phyloP scores from a whole-genome alignment of 2,329 filamentous ascomycete genomes.

The Ascomycota sp. region DNA sequence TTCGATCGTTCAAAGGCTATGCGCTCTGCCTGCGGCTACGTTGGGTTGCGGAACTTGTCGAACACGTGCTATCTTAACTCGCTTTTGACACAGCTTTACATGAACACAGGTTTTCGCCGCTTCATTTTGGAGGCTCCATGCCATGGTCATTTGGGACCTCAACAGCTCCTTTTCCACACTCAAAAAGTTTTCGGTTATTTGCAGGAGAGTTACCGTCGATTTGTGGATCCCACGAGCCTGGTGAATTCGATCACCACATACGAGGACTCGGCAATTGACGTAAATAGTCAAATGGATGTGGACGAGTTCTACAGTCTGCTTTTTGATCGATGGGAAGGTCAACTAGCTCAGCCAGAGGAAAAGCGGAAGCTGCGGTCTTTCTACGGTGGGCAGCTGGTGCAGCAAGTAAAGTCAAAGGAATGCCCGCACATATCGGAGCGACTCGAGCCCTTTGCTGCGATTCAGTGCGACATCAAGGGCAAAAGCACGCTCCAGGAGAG shows the following conservation, averaged over 20 bases:
- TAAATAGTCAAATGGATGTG: conserved; percentile 86
- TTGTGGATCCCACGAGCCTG: conserved; percentile 48
- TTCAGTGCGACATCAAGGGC: conserved; percentile 90
- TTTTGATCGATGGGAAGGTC: conserved; percentile 74
- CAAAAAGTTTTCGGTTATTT: conserved; percentile 65
- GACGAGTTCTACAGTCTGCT: conserved; percentile 93
- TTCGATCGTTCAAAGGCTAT: conserved; percentile 47
- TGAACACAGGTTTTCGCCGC: conserved; percentile 70
- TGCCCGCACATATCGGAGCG: conserved; percentile 84
- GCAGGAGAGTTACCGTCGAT: conserved; percentile 59
- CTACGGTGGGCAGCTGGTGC: conserved; percentile 76
- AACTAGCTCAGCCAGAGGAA: conserved; percentile 43
- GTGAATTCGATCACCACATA: conserved; percentile 61
- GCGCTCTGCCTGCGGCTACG: conserved; percentile 58
- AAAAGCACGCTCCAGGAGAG: conserved; percentile 69
- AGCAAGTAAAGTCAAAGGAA: conserved; percentile 87
- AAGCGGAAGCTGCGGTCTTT: conserved; percentile 59
- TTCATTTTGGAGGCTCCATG: conserved; percentile 54
- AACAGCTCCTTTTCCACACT: conserved; percentile 52
- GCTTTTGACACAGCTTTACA: conserved; percentile 79
- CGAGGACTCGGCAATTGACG: conserved; percentile 63
- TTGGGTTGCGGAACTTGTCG: conserved; percentile 75
- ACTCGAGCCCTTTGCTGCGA: conserved; percentile 75
- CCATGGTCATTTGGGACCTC: conserved; percentile 28
- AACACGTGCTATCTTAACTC: conserved; percentile 98